These are phyloP conservation scores for sunflower (Helianthus annuus) DNA, from an alignment of 129 eudicot genomes.

Conservation along the genomic window HanXRQr2.0-SUNRISE NC_035448.2:122551529-122552028, in stretches of 20 bases:
- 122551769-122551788: background rate
- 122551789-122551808: background rate
- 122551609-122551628: background rate
- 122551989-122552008: too few relatives aligned
- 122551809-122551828: background rate
- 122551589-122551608: background rate
- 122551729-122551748: slow-evolving; percentile 14
- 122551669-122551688: slow-evolving; percentile 37
- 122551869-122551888: background rate
- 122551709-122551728: slow-evolving; percentile 66
- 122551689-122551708: slow-evolving; percentile 63
- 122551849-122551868: background rate
- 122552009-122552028: too few relatives aligned
- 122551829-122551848: slow-evolving; percentile 7
- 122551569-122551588: slow-evolving; percentile 38
- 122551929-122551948: too few relatives aligned
- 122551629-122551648: background rate
- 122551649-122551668: background rate
- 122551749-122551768: slow-evolving; percentile 14
- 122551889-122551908: background rate
- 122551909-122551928: too few relatives aligned
- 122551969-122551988: too few relatives aligned
- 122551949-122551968: too few relatives aligned
- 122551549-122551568: slow-evolving; percentile 44
- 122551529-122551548: slow-evolving; percentile 48